Evolutionary conservation across 257 asterid genomes (phyloP), one percentile per base, ranked within the genome.

Genomic region (Cinchona pubescens): DNA sequence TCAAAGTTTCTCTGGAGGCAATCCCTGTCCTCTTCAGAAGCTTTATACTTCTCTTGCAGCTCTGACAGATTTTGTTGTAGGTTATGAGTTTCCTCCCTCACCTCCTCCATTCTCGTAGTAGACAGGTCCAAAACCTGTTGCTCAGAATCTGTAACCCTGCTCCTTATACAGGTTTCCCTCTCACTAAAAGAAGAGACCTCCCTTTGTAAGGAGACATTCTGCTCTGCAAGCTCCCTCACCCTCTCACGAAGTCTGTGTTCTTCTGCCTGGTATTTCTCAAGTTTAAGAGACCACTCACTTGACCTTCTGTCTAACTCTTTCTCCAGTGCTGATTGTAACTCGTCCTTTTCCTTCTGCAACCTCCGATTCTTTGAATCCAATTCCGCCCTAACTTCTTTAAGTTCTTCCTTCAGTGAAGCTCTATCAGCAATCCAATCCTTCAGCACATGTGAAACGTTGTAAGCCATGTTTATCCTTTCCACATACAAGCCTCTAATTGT

Each of bases 231-330:
- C 79, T 96, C 96, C 77, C 97, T 84, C 67, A 91, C 92, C 88
- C 98, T 89, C 79, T 96, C 99, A 55, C 98, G 88, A 79, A 96
- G 98, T 85, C 96, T 87, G 49, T 90, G 94, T 79, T 96, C 99
- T 89, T 90, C 98, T 35, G 86, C 79, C 82, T 91, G 92, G 79
- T 91, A 89, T 79, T 85, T 96, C 83, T 96, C 96, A 62, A 91
- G 95, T 85, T 91, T 96, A 74, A 71, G 79, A 19, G 95, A 88
- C 99, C 99, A 93, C 71, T 96, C 98, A 46, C 69, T 83, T 37
- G 98, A 93, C 85, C 98, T 90, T 82, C 98, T 86, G 76, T 96
- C 99, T 81, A 96, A 79, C 75, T 96, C 98, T 80, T 86, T 90
- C 81, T 96, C 98, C 55, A 96, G 87, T 38, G 90, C 77, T n/a